Evolutionary conservation across 345 rosid genomes (phyloP).

Genomic region (Psidium guajava): DNA sequence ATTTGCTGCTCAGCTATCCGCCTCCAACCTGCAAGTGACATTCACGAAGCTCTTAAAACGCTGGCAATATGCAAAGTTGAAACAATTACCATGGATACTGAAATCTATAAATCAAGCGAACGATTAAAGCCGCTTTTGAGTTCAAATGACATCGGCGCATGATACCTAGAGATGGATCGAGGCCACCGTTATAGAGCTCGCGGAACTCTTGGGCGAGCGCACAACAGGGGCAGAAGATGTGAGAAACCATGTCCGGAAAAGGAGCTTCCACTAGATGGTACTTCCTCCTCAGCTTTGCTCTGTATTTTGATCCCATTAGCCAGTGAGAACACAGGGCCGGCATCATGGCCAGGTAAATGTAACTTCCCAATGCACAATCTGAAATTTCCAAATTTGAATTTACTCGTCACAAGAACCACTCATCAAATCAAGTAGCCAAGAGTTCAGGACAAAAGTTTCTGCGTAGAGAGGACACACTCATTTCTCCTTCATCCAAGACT

Average conservation of each 20-base stretch:
- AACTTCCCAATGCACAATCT: constrained; percentile 25
- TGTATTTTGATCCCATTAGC: constrained; percentile 39
- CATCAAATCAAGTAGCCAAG: not conserved
- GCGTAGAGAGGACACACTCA: constrained; percentile 12
- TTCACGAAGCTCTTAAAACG: not conserved
- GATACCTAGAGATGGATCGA: constrained; percentile 39
- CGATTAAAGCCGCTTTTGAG: not conserved
- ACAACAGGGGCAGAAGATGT: constrained; percentile 23
- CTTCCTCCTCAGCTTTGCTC: constrained; percentile 33
- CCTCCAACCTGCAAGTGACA: constrained; percentile 23
- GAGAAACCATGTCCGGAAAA: constrained; percentile 21
- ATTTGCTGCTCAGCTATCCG: constrained; percentile 24
- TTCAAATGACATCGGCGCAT: not conserved
- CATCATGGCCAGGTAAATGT: constrained; percentile 29
- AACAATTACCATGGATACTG: not conserved
- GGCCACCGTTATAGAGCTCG: constrained; percentile 29
- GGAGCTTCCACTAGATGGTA: constrained; percentile 37
- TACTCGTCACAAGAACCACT: not conserved
- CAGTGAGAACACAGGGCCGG: constrained; percentile 32
- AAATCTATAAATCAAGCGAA: not conserved
- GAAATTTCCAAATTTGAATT: not conserved
- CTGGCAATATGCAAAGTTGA: not conserved
- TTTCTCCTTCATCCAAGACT: constrained; percentile 36
- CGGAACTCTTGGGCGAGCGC: constrained; percentile 40
- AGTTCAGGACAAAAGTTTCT: not conserved